Base-by-base conservation (phyloP, 164 flowering plant species). In the Paratinospora sagittata region DNA sequence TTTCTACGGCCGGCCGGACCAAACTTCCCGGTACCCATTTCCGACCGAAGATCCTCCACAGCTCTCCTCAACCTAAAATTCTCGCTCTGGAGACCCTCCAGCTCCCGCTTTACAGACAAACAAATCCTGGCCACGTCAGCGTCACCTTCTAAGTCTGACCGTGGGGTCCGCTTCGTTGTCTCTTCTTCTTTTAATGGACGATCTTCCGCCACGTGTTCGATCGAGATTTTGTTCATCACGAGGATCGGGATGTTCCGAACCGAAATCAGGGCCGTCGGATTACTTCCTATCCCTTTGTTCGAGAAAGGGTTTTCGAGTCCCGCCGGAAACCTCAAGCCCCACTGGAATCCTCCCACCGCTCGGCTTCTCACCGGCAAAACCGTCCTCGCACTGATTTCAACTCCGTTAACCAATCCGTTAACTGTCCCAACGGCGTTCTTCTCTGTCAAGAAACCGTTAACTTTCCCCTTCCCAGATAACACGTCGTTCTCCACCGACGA, bases 151-250 rank as follows among this genome's bases (percentile, higher is more conserved):
- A 39, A 2, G 34, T 30, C 4, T 30, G 34, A 30, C 34, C 4
- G 63, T n/a, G 74, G 17, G 43, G 13, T 43, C 39, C 26, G 36
- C 27, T 68, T 60, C 7, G 43, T 30, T 30, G 34, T 30, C 23
- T 41, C 57, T 21, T 24, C 3, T n/a, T 21, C 49, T 41, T 66
- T 21, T 4, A 63, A 34, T 39, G 43, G 39, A 36, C 75, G 74
- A 0, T 49, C 67, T 23, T 68, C 74, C 41, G 78, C 81, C 78
- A 82, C 87, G 78, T 85, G 91, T 73, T 89, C 92, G 73, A 91
- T 78, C 64, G 84, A 81, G n/a, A 91, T 81, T 69, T 91, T 89
- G 63, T 79, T 79, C 87, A 89, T 81, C 78, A 84, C 87, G 26
- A 89, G 78, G 27, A 83, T 73, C 6, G 94, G 97, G 47, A 89